Percentiles rank a stretch among this genome's conserved stretches.
These are phyloP conservation scores for Massarina eburnea DNA, from an alignment of 2,329 filamentous ascomycete species.

Conservation along the genomic window DNA sequence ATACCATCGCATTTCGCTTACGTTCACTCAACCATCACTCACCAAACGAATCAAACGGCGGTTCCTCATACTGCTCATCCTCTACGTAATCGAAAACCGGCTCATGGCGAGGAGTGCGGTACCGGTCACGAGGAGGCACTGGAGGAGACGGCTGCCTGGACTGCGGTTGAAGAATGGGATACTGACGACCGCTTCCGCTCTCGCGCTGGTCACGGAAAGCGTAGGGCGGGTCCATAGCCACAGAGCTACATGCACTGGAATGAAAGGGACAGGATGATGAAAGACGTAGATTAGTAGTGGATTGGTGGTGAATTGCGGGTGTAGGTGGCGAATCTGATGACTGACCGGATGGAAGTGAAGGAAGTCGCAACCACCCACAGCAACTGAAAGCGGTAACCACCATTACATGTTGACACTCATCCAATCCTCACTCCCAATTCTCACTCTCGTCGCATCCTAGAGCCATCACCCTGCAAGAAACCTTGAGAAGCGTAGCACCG, in stretches of 20 bases:
- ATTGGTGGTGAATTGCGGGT: neutral
- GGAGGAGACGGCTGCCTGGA: slow-evolving; percentile 11
- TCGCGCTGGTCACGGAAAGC: slow-evolving; percentile 13
- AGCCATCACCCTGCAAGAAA: too few relatives aligned
- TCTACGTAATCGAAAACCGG: slow-evolving; percentile 24
- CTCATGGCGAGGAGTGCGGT: slow-evolving; percentile 20
- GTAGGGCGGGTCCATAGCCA: too few relatives aligned
- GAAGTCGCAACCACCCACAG: slow-evolving; percentile 18
- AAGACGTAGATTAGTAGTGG: neutral
- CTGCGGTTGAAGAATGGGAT: slow-evolving; percentile 16
- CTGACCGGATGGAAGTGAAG: slow-evolving; percentile 10
- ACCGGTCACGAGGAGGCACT: slow-evolving; percentile 24
- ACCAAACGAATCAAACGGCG: slow-evolving; percentile 54
- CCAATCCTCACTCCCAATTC: too few relatives aligned
- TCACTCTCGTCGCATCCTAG: too few relatives aligned
- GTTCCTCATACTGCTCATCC: slow-evolving; percentile 19
- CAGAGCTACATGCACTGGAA: too few relatives aligned
- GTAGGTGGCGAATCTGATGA: slow-evolving; percentile 2
- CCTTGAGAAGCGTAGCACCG: too few relatives aligned
- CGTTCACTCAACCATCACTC: slow-evolving; percentile 7
- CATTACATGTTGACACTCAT: neutral
- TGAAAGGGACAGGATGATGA: too few relatives aligned
- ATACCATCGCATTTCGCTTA: neutral
- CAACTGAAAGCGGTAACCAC: neutral
- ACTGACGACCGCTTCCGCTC: slow-evolving; percentile 6